A percentile compares a stretch with the other conserved stretches of the same genome.
Evolutionary conservation across 208 protist species (phyloP).

Genomic region (Trypanosoma boissoni): DNA sequence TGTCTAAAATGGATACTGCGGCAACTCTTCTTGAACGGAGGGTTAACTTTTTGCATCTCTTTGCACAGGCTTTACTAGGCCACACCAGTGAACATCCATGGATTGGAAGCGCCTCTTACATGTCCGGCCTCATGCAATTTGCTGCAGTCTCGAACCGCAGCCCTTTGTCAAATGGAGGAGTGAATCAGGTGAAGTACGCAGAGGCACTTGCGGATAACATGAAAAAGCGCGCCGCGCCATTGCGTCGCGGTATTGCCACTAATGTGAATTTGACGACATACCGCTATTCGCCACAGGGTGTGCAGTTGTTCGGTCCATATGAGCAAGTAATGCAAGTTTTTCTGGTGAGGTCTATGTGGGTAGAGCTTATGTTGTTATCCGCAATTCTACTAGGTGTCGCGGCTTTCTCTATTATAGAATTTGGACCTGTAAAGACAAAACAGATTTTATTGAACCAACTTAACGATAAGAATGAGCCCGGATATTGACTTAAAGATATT

Average conservation of each 20-base stretch:
- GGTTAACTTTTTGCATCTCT: constrained; percentile 61
- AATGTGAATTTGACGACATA: constrained; percentile 25
- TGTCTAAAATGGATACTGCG: no score
- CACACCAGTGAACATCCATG: constrained; percentile 9
- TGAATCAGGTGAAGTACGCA: constrained; percentile 33
- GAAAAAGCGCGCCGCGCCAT: constrained; percentile 17
- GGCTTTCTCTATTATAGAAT: constrained; percentile 44
- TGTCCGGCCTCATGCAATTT: constrained; percentile 49
- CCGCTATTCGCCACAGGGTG: constrained; percentile 26
- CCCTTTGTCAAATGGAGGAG: constrained; percentile 37
- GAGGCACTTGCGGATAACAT: constrained; percentile 50
- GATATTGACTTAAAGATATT: neutral
- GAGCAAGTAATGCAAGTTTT: constrained; percentile 57
- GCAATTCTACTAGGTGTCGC: constrained; percentile 27
- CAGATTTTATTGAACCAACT: constrained; percentile 14
- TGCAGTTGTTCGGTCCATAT: constrained; percentile 59
- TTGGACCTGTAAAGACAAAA: constrained; percentile 36
- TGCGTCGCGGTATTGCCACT: constrained; percentile 2
- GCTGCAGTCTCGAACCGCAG: constrained; percentile 42
- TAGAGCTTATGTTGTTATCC: constrained; percentile 30
- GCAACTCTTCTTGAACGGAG: constrained; percentile 29
- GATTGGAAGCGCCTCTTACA: constrained; percentile 48
- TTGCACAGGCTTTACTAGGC: constrained; percentile 42
- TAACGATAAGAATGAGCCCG: neutral
- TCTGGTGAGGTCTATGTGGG: constrained; percentile 34